Base-by-base conservation (phyloP, 371 early-diverging fungal genomes). In the Mucor piriformis region DNA sequence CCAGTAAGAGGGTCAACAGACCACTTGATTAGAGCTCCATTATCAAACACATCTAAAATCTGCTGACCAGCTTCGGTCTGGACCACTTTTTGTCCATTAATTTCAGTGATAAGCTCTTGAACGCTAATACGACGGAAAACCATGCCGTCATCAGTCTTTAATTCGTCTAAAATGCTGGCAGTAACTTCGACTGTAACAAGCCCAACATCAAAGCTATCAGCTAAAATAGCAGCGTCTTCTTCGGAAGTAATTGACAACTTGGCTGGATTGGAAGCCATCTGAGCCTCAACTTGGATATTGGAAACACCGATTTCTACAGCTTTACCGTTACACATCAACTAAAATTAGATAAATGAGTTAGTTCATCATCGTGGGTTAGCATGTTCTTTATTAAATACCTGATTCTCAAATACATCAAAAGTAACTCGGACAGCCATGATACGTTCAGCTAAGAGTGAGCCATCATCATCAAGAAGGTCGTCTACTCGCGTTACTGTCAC, bases 401-500 rank as follows among this genome's bases (percentile, higher is more conserved):
- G 71, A 38, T 84, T 77, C 32, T 85, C 76, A 47, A 79, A 62
- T 21, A 90, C 82, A 63, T 88, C 89, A 77, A 90, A 90, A 52
- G 83, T 76, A 34, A 90, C 81, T 47, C 79, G 77, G 27, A 90
- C 85, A 40, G 87, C 77, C 78, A 84, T 77, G 47, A 88, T 53
- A 42, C 83, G 79, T 70, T 87, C 88, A 40, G 88, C 90, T 37
- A 88, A 59, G 52, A 87, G 68, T 50, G 79, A 70, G 47, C 85
- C 83, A 59, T 85, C 82, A 64, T 87, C 82, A 42, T 86, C 86
- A 13, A 91, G 61, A 21, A 91, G 79, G 55, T 88, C 86, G 65
- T 91, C 92, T 1, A 85, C 79, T 32, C 92, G 84, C 53, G 82
- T 78, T 18, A 86, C 86, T n/a, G 85, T 84, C 29, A 88, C 87